Conservation (phyloP, 2,329 filamentous ascomycete species). For the Aspergillus flavus region DNA sequence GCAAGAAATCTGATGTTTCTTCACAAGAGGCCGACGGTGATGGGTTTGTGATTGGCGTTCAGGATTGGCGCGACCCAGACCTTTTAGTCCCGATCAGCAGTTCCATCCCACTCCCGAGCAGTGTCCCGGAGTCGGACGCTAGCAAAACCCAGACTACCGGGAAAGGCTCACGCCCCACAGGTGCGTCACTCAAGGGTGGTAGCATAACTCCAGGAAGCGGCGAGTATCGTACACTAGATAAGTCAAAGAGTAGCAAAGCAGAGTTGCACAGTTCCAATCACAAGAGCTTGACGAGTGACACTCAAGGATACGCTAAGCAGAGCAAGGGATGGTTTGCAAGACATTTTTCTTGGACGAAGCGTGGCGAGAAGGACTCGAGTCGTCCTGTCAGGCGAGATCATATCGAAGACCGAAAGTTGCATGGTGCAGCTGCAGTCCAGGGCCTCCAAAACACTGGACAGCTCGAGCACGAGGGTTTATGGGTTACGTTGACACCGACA, state of each 20-base stretch:
- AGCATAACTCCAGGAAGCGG: conserved; percentile 73
- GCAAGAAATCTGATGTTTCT: conserved; percentile 27
- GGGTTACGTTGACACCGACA: conserved; percentile 94
- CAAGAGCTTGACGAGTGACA: conserved; percentile 9
- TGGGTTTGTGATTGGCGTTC: conserved; percentile 78
- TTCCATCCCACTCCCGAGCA: conserved; percentile 26
- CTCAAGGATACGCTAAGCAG: conserved; percentile 15
- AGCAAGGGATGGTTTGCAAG: conserved; percentile 38
- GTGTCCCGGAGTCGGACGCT: conserved; percentile 25
- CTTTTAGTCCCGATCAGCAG: conserved; percentile 55
- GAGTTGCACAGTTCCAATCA: conserved; percentile 16
- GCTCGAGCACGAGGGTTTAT: conserved; percentile 73
- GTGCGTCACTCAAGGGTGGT: conserved; percentile 58
- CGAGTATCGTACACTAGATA: conserved; percentile 61
- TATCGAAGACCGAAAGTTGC: conserved; percentile 21
- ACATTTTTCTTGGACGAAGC: conserved; percentile 35
- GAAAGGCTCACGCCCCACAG: conserved; percentile 31
- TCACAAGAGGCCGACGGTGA: conserved; percentile 51
- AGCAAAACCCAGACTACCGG: conserved; percentile 35
- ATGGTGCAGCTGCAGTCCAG: conserved; percentile 15
- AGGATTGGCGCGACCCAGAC: conserved; percentile 84
- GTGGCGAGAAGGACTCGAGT: conserved; percentile 15
- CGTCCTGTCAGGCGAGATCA: conserved; percentile 18
- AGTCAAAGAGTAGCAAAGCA: conserved; percentile 24
- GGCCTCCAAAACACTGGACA: conserved; percentile 34